phyloP scores from a whole-genome alignment of 208 protist genomes.

The Endotrypanum monterogeii region DNA sequence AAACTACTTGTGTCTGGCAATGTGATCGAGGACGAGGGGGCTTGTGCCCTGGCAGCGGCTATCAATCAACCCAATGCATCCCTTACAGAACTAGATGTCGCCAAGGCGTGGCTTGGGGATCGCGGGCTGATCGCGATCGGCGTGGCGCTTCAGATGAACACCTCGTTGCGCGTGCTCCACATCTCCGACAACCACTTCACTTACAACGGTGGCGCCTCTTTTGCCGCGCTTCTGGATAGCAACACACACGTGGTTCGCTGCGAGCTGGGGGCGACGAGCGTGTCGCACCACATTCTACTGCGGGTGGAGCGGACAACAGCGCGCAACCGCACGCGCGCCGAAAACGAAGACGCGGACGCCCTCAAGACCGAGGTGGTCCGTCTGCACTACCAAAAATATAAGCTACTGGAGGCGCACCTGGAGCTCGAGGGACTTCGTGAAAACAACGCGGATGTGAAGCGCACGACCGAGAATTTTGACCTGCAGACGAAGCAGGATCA shows the following conservation, averaged over 20 bases:
- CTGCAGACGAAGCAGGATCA: slow-evolving; percentile 85
- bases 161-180: slow-evolving; percentile 57
- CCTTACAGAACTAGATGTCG: slow-evolving; percentile 70
- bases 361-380: slow-evolving; percentile 80
- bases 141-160: slow-evolving; percentile 75
- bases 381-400: slow-evolving; percentile 90
- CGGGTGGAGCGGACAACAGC: slow-evolving; percentile 52
- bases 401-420: slow-evolving; percentile 80
- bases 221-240: slow-evolving; percentile 75
- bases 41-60: slow-evolving; percentile 72
- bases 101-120: slow-evolving; percentile 74
- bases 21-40: slow-evolving; percentile 74
- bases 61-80: slow-evolving; percentile 32
- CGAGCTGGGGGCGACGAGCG: slow-evolving; percentile 64
- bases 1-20: slow-evolving; percentile 70
- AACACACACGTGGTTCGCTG: slow-evolving; percentile 62
- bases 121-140: slow-evolving; percentile 84
- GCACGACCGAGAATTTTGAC: slow-evolving; percentile 70
- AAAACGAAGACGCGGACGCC: slow-evolving; percentile 63
- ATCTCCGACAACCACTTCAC: slow-evolving; percentile 88
- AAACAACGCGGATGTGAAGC: slow-evolving; percentile 67
- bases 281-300: slow-evolving; percentile 65
- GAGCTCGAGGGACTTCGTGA: slow-evolving; percentile 75
- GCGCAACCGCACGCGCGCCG: slow-evolving; percentile 49
- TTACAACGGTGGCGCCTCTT: slow-evolving; percentile 61